Conservation (phyloP, 495 filamentous ascomycete species). For the Hyaloscypha bicolor region DNA sequence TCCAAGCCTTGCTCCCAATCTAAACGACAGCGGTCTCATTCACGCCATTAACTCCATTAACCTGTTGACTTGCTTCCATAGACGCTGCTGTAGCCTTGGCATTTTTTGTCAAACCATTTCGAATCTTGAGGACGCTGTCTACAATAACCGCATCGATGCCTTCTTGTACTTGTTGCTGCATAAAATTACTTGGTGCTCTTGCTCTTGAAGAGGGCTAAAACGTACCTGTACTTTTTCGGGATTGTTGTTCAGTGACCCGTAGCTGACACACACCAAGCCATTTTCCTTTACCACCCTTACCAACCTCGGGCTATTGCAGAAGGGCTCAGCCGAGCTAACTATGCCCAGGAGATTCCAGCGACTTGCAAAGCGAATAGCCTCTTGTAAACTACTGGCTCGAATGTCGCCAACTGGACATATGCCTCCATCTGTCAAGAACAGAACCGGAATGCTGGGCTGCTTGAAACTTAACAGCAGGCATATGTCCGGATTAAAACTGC, state of each 20-base stretch:
- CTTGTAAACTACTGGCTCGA: constrained; percentile 88
- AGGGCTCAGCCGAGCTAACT: constrained; percentile 79
- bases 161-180: constrained; percentile 84
- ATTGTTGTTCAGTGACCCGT: constrained; percentile 87
- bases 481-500: constrained; percentile 94
- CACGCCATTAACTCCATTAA: neutral
- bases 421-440: constrained; percentile 92
- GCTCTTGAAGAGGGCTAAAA: constrained; percentile 12
- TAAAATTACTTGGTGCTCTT: neutral
- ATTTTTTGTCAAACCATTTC: constrained; percentile 48
- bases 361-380: constrained; percentile 90
- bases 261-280: constrained; percentile 94
- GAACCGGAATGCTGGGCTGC: constrained; percentile 88
- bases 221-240: constrained; percentile 79
- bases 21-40: constrained; percentile 5
- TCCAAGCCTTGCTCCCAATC: neutral
- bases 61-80: neutral
- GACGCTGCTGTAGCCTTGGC: constrained; percentile 12
- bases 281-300: constrained; percentile 95
- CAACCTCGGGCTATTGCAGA: constrained; percentile 85
- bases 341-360: constrained; percentile 94
- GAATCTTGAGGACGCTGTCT: constrained; percentile 83
- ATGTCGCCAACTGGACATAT: constrained; percentile 74
- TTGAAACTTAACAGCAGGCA: constrained; percentile 94
- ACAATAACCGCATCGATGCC: constrained; percentile 98